Evolutionary conservation across 2,329 filamentous ascomycete species (phyloP).

Genomic region (Talaromyces amestolkiae): DNA sequence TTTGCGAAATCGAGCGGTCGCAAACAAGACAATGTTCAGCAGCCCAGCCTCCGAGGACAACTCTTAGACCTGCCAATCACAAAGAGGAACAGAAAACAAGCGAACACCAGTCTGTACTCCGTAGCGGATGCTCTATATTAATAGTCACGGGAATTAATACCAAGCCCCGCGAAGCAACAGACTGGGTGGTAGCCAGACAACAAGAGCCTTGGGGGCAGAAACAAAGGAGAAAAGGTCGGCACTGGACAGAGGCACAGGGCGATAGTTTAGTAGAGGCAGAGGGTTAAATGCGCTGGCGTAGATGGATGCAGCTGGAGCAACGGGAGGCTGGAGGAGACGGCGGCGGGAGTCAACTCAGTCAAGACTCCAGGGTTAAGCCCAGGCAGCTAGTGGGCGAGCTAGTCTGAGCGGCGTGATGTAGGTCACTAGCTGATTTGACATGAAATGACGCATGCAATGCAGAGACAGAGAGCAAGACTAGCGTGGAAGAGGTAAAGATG

Average conservation of each 20-base stretch:
- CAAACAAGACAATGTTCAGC: background rate
- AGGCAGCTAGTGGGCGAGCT: background rate
- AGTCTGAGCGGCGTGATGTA: conserved; percentile 1
- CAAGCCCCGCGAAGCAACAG: background rate
- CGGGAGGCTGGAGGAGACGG: conserved; percentile 6
- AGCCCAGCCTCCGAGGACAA: conserved; percentile 1
- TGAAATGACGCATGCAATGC: conserved; percentile 4
- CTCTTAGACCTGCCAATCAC: background rate
- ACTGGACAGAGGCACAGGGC: background rate
- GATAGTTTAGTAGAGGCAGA: background rate
- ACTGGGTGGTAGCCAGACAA: background rate
- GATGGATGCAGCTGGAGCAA: conserved; percentile 3
- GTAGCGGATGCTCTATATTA: background rate
- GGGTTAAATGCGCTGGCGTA: background rate
- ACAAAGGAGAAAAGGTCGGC: background rate
- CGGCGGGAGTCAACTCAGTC: background rate
- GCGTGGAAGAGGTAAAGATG: too few species aligned
- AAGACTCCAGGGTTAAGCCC: background rate
- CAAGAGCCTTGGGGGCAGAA: background rate
- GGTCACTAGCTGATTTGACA: background rate
- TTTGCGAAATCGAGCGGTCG: background rate
- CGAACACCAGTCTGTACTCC: background rate
- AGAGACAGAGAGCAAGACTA: background rate
- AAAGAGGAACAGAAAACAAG: background rate
- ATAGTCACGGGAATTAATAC: background rate